Base-by-base conservation (phyloP, 2,329 filamentous ascomycete species). In the Botrytis medusae region DNA sequence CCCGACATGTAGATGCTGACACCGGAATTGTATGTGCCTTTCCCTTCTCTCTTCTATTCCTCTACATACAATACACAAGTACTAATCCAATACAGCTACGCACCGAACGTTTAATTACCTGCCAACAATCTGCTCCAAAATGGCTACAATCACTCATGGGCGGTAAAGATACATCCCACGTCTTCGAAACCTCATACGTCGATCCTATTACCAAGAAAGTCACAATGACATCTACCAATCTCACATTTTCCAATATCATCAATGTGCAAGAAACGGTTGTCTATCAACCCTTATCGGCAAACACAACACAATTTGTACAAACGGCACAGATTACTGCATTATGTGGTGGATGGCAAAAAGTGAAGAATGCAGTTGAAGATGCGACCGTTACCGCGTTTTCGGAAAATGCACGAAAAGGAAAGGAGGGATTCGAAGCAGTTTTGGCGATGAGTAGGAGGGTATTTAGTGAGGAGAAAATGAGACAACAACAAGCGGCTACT, bases 171-270 rank as follows among this genome's bases (percentile, higher is more conserved):
- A 93, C 92, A 74, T 95, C 92, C 76, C 92, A 95, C 83, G 94
- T 98, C 77, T 97, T 95, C 83, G 96, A 99, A 85, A 93, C 95
- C 62, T 97, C 93, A 74, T 98, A 98, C 83, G 95, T 99, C 81
- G 94, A 98, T 83, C 93, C 93, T 0, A 80, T 83, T 60, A 86
- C 87, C 75, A 94, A 95, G 84, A 97, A 93, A 76, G 93, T 99
- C 80, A 98, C 95, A 75, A 97, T 99, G 93, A 94, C 95, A 82
- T 96, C 93, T 77, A 93, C 94, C 82, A 99, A 99, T 84, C 86
- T 99, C 81, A 98, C 96, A 12, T 96, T 90, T 89, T 92, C 90
- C 76, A 97, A 98, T 80, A 88, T 99, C 71, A 87, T 98, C 81
- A 94, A 89, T 80, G 94, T 98, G 63, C 93, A 95, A 82, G 96